phyloP scores from a whole-genome alignment of 2,329 filamentous ascomycete genomes.

The Grosmannia huntii region DNA sequence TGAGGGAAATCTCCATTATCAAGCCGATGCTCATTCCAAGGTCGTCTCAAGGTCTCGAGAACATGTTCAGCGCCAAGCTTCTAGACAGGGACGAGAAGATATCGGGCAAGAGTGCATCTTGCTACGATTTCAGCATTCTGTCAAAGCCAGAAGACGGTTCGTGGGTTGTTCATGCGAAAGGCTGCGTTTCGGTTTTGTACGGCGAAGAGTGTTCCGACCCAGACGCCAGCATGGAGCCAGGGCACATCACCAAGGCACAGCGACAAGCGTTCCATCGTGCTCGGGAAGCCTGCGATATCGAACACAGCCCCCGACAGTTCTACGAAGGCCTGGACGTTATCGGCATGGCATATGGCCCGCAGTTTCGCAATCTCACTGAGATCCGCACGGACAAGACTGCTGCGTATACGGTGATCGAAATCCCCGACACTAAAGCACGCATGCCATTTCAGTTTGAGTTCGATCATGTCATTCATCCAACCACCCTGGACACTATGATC shows the following conservation, averaged over 20 bases:
- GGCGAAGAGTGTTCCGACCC: neutral
- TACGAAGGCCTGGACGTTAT: slow-evolving; percentile 37
- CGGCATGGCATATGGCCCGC: slow-evolving; percentile 37
- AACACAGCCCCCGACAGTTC: slow-evolving; percentile 28
- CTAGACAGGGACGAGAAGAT: neutral
- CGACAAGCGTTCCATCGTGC: slow-evolving; percentile 13
- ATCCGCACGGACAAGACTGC: slow-evolving; percentile 10
- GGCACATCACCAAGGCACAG: neutral
- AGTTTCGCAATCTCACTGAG: slow-evolving; percentile 34
- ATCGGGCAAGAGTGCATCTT: neutral
- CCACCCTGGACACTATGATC: slow-evolving; percentile 43
- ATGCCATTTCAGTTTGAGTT: slow-evolving; percentile 44
- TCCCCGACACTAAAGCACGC: slow-evolving; percentile 35
- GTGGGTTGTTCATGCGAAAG: slow-evolving; percentile 27
- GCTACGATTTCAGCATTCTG: slow-evolving; percentile 23
- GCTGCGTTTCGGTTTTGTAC: slow-evolving; percentile 15
- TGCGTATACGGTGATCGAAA: slow-evolving; percentile 23
- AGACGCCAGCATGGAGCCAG: neutral
- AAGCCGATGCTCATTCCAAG: slow-evolving; percentile 14
- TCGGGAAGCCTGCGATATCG: slow-evolving; percentile 19
- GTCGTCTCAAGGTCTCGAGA: slow-evolving; percentile 29
- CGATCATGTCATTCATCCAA: slow-evolving; percentile 42
- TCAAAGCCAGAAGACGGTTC: slow-evolving; percentile 27
- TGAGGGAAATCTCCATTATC: slow-evolving; percentile 10
- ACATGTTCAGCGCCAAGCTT: slow-evolving; percentile 31